Evolutionary conservation across 129 eudicot genomes (phyloP), one percentile per base, ranked within the genome.

Genomic region (Helianthus tuberosus): DNA sequence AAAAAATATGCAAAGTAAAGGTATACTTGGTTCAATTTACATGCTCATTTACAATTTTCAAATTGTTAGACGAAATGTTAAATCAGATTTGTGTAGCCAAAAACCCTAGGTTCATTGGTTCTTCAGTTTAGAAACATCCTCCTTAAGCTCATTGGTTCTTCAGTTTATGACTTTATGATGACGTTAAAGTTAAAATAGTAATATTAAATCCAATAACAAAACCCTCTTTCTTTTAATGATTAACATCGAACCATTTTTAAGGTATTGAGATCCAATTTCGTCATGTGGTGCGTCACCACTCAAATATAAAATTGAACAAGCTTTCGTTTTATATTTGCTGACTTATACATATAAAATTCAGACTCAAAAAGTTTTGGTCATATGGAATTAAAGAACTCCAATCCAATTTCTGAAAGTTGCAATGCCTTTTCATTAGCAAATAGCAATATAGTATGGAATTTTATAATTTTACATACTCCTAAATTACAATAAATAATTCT

Each of bases 281-380:
- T 59, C 65, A 59, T 59, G 65, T 59, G 65, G 65, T 59, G 65
- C 65, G 65, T 59, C 65, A 59, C n/a, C 9, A 5, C 16, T 25
- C 16, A 4, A 11, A 59, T 59, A 27, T 59, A 59, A 59, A 59
- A 59, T 27, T 27, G 65, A 29, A 59, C 41, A 59, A 59, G 2
- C 65, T 59, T 59, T 59, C 9, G 9, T 59, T 59, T 59, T 59
- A 43, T 27, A 13, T 25, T 59, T 59, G 64, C 39, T 59, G 39
- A 55, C 35, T 51, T 51, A 9, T 2, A 17, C 62, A 55, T 55
- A 20, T 55, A 57, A 25, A 27, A 27, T 59, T 59, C 41, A 11
- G 65, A 59, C 11, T 36, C 64, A 59, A 25, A n/a, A 59, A 25
- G 64, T 59, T 59, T 59, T 25, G n/a, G 9, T 27, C 39, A 59